These are phyloP conservation scores for Solanum chmielewskii DNA, from an alignment of 257 asterid genomes.

Conservation along the genomic window DNA sequence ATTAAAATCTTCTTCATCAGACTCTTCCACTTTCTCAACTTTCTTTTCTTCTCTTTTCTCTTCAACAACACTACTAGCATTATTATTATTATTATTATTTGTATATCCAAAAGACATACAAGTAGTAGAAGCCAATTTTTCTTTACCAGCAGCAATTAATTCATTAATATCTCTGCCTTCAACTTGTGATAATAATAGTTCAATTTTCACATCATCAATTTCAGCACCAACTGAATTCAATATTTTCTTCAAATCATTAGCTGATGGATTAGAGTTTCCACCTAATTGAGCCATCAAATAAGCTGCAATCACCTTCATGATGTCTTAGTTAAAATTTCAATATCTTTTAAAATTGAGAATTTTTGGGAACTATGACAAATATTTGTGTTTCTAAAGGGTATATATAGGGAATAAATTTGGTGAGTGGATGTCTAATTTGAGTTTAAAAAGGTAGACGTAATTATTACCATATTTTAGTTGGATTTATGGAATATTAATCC, in stretches of 20 bases:
- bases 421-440: background rate
- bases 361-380: background rate
- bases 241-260: constrained; percentile 2
- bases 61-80: background rate
- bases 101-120: background rate
- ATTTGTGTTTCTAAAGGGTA: background rate
- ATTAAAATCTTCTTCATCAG: background rate
- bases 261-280: constrained; percentile 3
- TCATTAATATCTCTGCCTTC: constrained; percentile 5
- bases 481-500: background rate
- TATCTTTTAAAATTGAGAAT: background rate
- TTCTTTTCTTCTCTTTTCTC: background rate
- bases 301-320: constrained; percentile 12
- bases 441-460: background rate
- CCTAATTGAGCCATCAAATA: constrained; percentile 9
- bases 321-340: background rate
- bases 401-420: background rate
- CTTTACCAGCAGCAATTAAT: constrained; percentile 1
- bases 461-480: background rate
- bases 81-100: background rate
- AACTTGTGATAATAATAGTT: background rate
- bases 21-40: background rate
- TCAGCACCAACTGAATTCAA: constrained; percentile 3
- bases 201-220: background rate
- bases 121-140: constrained; percentile 3